Evolutionary conservation across 257 asterid species (phyloP), one percentile per base, ranked within the genome.

Genomic region (Handroanthus guayacan): DNA sequence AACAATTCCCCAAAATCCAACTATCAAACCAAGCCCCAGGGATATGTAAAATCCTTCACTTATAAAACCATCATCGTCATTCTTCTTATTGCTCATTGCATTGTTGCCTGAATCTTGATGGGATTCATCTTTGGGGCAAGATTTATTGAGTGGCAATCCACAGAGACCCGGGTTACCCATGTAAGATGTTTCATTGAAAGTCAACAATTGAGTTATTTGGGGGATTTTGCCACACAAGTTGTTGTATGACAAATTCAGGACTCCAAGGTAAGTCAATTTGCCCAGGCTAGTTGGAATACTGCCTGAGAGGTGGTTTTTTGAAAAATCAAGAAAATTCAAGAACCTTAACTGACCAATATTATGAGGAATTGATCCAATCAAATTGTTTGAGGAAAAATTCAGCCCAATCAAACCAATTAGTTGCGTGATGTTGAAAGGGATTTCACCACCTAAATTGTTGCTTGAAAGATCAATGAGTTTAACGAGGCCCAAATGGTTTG

Each of bases 141-240:
- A 25, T 55, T 79, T 44, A 16, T 77, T 67, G 17, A 79, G 76
- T 36, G 81, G 84, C 52, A 3, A 14, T 7, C 81, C 75, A 11
- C 84, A 62, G 37, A 69, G 74, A 3, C 58, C 70, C 9, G 13
- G 9, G 20, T 80, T 80, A 0, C 64, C 84, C 9, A 31, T 17
- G 45, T 52, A 75, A 0, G 81, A 5, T 18, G 71, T 38, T 50
- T 67, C 18, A 13, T 62, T 14, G 44, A 81, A 72, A 9, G 62
- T 72, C 14, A 41, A 11, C 58, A 25, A 25, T 25, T 25, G 31
- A 25, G 31, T 25, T 25, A 25, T 67, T 7, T 17, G 16, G 41
- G 85, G 77, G 9, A 81, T 68, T 73, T 51, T 75, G 2, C 82
- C 82, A 13, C 75, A 81, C 60, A 81, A 67, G 72, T 81, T 77